Base-by-base conservation (phyloP, 2,329 filamentous ascomycete genomes). In the Pseudogymnoascus sp. region DNA sequence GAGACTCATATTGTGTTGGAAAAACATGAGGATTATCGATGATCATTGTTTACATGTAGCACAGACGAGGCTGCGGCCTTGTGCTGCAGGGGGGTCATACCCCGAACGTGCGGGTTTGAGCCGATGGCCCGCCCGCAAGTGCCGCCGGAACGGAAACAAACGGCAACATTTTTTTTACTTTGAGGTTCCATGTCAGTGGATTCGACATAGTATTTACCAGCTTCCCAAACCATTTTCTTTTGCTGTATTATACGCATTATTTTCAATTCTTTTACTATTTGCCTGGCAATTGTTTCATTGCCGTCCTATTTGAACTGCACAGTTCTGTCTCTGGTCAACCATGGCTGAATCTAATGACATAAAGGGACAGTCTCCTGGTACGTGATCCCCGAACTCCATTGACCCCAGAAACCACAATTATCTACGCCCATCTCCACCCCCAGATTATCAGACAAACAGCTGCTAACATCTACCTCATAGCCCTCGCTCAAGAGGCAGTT, bases 341-440 rank as follows among this genome's bases (percentile, higher is more conserved):
- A 72, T 72, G 71, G 67, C 69, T 64, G 67, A 69, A 66, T 65
- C 63, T 60, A 69, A 70, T 69, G 67, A 72, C 64, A 67, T 65
- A 63, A 67, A 68, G 62, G 65, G 62, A 61, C 61, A 61, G 61
- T 62, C 68, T 55, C 62, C 69, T 64, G 69, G 71, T 71, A 69
- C 59, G 69, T 69, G 16, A 33, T 41, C 9, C 14, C 42, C 49
- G 9, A 60, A 41, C 58, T 19, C 19, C n/a, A 41, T 33, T 38
- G 14, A 60, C 33, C 19, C 58, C 33, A 25, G 58, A 38, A 41
- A 38, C n/a, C 33, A 19, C 16, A 28, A 25, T 11, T 22, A 23
- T 25, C 38, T 36, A 16, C 8, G 3, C 25, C 45, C 25, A 52
- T 33, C 49, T 4, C 49, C 49, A 33, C 25, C 49, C 49, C 49